Percentiles rank a stretch among this genome's conserved stretches.
Conservation (phyloP, 441 rosid genomes). For the Theobroma grandiflorum region DNA sequence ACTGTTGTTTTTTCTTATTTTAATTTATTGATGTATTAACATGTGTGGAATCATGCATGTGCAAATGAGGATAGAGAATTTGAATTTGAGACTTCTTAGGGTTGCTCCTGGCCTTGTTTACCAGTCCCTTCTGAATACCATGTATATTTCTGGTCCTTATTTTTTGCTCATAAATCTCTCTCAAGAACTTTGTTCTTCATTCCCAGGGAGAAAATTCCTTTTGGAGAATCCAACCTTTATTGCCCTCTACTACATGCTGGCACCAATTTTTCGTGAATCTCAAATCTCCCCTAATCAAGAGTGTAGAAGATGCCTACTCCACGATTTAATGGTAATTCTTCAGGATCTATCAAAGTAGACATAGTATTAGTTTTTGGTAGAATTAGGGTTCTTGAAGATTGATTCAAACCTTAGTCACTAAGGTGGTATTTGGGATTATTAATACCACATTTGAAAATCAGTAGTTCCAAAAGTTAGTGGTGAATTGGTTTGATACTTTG, state of each 20-base stretch:
- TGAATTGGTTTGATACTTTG: not conserved
- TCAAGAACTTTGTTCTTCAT: conserved; percentile 2
- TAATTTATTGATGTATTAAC: not conserved
- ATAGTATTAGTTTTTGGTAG: not conserved
- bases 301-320: not conserved
- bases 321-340: conserved; percentile 5
- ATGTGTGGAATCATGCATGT: not conserved
- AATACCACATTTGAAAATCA: not conserved
- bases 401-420: not conserved
- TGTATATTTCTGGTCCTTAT: not conserved
- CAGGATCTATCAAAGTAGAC: not conserved
- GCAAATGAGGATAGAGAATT: not conserved
- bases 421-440: not conserved
- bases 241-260: conserved; percentile 24
- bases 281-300: not conserved
- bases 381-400: not conserved
- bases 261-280: not conserved
- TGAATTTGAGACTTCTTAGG: not conserved
- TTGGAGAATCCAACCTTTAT: conserved; percentile 16
- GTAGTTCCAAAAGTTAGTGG: not conserved
- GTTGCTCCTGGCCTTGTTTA: not conserved
- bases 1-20: not conserved
- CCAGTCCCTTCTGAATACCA: not conserved
- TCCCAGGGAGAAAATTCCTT: conserved; percentile 21
- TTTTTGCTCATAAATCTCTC: not conserved